These are phyloP conservation scores for Steccherinum ochraceum DNA, from an alignment of 768 basidiomycete genomes.

Conservation along the genomic window DNA sequence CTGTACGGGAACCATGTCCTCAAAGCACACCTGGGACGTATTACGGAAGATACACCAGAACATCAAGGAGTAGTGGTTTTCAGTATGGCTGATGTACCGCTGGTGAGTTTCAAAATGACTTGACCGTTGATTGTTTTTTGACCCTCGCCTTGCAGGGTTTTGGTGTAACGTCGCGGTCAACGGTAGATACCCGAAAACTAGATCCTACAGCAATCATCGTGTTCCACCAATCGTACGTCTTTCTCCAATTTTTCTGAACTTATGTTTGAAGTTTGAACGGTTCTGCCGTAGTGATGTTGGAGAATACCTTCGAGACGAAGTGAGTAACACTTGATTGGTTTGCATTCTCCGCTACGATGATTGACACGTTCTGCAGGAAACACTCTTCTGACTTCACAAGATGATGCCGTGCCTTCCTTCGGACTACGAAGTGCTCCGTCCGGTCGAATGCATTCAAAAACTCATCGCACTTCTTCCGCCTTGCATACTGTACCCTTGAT, in stretches of 20 bases:
- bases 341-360: background rate
- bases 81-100: constrained; percentile 91
- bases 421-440: constrained; percentile 43
- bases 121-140: background rate
- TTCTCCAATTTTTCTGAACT: background rate
- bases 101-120: constrained; percentile 44
- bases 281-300: constrained; percentile 75
- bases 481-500: constrained; percentile 5
- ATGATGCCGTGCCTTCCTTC: background rate
- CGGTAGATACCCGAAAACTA: constrained; percentile 91
- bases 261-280: constrained; percentile 1
- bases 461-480: background rate
- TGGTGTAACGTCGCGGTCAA: constrained; percentile 94
- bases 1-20: constrained; percentile 97
- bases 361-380: constrained; percentile 46
- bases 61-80: constrained; percentile 97
- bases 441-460: background rate
- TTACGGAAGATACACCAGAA: constrained; percentile 98
- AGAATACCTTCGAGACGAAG: constrained; percentile 97
- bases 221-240: constrained; percentile 90
- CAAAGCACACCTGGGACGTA: constrained; percentile 97
- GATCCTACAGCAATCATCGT: constrained; percentile 97
- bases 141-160: constrained; percentile 62
- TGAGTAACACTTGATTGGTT: constrained; percentile 24
- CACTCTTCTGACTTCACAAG: constrained; percentile 48